Percentiles rank a stretch among this genome's conserved stretches.
These are phyloP conservation scores for Chlorella sp. DNA, from an alignment of 139 green algal species.

Conservation along the genomic window DNA sequence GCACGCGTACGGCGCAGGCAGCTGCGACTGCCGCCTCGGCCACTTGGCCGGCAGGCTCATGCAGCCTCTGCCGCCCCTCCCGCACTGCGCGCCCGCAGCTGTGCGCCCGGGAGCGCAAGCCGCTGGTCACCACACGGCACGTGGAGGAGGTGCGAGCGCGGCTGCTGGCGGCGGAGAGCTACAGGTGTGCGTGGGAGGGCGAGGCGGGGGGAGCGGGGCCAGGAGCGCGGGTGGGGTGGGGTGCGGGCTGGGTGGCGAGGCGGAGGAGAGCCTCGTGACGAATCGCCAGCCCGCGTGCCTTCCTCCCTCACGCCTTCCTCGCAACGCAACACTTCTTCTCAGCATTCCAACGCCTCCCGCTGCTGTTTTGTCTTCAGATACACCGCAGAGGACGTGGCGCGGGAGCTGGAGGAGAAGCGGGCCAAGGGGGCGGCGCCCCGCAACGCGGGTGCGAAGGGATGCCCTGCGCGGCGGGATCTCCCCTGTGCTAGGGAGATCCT, in stretches of 20 bases:
- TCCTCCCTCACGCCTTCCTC: background rate
- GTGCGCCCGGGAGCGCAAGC: constrained; percentile 3
- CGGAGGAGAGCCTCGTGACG: too few species aligned
- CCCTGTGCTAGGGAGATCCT: too few species aligned
- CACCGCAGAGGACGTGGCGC: constrained; percentile 54
- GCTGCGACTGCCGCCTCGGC: too few species aligned
- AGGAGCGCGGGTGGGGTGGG: too few species aligned
- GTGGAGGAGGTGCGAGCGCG: constrained; percentile 4
- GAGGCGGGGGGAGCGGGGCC: too few species aligned
- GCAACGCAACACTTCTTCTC: background rate
- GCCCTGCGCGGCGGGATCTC: too few species aligned
- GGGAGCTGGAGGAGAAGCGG: constrained; percentile 52
- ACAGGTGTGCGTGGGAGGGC: background rate
- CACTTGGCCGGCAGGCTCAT: too few species aligned
- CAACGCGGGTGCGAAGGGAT: constrained; percentile 38
- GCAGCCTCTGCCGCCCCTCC: too few species aligned
- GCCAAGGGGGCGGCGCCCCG: constrained; percentile 13
- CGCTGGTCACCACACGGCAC: constrained; percentile 26
- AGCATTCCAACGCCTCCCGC: background rate
- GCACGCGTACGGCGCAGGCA: too few species aligned
- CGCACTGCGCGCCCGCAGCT: too few species aligned
- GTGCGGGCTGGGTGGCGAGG: background rate
- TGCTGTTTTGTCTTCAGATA: constrained; percentile 22
- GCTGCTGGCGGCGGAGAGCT: constrained; percentile 38
- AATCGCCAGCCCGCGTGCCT: background rate